A percentile compares a stretch with the other conserved stretches of the same genome.
These are phyloP conservation scores for Bjerkandera adusta DNA, from an alignment of 1,284 basidiomycete species.

Conservation along the genomic window DNA sequence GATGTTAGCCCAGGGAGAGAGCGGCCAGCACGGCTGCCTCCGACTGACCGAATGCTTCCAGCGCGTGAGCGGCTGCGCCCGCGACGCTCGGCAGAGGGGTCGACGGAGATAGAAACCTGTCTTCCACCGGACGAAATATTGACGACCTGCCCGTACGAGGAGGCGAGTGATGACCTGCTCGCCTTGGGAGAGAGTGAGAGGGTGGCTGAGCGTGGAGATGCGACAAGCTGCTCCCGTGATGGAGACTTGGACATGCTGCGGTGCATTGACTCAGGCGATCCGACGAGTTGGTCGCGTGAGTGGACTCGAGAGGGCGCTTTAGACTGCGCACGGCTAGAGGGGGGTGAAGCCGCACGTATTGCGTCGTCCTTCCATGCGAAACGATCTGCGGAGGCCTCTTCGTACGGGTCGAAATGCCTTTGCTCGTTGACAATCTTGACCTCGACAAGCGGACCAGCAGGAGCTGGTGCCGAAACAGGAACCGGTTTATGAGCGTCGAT, in stretches of 20 bases:
- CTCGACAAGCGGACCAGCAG: background rate
- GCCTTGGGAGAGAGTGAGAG: constrained; percentile 20
- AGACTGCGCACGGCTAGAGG: constrained; percentile 11
- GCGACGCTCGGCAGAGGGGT: constrained; percentile 21
- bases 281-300: constrained; percentile 7
- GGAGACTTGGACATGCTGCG: constrained; percentile 5
- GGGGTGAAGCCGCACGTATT: background rate
- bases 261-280: constrained; percentile 15
- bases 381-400: constrained; percentile 17
- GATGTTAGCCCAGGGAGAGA: background rate
- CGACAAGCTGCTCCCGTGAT: background rate
- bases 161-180: constrained; percentile 29
- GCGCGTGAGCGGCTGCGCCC: constrained; percentile 25
- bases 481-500: constrained; percentile 12
- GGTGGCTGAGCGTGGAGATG: constrained; percentile 7
- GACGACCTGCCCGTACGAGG: constrained; percentile 29
- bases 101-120: constrained; percentile 19
- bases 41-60: constrained; percentile 33
- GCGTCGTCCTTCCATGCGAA: constrained; percentile 25
- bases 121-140: constrained; percentile 15
- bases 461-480: constrained; percentile 10
- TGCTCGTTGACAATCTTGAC: background rate
- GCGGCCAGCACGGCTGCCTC: constrained; percentile 3
- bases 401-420: constrained; percentile 9
- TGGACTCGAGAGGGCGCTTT: constrained; percentile 3